Evolutionary conservation across 78 protist species (phyloP), one percentile per base, ranked within the genome.

Genomic region (Dictyostelium intermedium): DNA sequence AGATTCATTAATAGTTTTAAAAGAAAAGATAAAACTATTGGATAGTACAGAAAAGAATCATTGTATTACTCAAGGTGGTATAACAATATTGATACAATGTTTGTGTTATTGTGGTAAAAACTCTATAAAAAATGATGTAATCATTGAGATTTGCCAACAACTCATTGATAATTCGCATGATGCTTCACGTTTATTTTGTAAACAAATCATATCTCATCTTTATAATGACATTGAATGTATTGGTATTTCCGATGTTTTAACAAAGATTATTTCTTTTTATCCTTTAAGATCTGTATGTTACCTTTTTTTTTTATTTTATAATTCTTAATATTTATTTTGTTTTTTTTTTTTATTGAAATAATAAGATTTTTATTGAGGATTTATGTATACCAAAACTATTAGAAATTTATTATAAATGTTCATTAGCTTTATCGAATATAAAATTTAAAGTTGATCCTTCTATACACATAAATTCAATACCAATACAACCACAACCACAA

Each of bases 281-380:
- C 94, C 94, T 45, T 23, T 89, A 35, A 78, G 94, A 80, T 89
- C 94, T 60, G 94, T 89, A 89, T 6, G 87, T 80, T n/a, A n/a
- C n/a, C n/a, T n/a, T n/a, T n/a, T n/a, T n/a, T n/a, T n/a, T n/a
- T n/a, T n/a, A n/a, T n/a, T n/a, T n/a, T n/a, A n/a, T n/a, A n/a
- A n/a, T n/a, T n/a, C n/a, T n/a, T n/a, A n/a, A n/a, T n/a, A n/a
- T n/a, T n/a, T n/a, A n/a, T n/a, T n/a, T n/a, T n/a, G n/a, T n/a
- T n/a, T n/a, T n/a, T 50, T 50, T 50, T 50, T 14, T 14, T 50
- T 14, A 45, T 7, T 8, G 10, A 45, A 50, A 20, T 74, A 87
- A n/a, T 4, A 39, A 39, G 94, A 89, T 89, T 47, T 80, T 89
- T 50, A 69, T 89, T 69, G 94, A 89, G 50, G 94, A 89, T 89